phyloP scores from a whole-genome alignment of 768 basidiomycete species.

The Auriscalpium microsporum region DNA sequence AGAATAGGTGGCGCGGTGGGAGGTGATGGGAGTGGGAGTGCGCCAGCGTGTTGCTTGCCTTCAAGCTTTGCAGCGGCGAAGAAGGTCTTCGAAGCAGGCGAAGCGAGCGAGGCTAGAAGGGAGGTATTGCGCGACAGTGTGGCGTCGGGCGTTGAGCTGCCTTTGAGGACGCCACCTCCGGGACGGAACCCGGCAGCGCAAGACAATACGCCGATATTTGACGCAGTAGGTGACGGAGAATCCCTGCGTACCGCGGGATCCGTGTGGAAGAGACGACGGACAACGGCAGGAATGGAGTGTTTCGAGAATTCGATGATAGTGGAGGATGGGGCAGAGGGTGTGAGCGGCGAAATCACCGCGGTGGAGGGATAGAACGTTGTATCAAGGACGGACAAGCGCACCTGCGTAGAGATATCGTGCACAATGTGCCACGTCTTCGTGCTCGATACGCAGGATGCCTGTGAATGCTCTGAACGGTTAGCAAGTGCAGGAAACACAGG shows the following conservation, averaged over 20 bases:
- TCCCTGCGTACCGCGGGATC: neutral
- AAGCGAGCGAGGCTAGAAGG: conserved; percentile 8
- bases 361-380: conserved; percentile 7
- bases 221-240: neutral
- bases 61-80: conserved; percentile 1
- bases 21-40: neutral
- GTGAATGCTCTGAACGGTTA: conserved; percentile 7
- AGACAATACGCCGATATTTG: conserved; percentile 6
- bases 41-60: neutral
- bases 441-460: conserved; percentile 2
- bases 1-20: conserved; percentile 7
- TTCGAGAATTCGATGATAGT: conserved; percentile 10
- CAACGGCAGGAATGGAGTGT: conserved; percentile 6
- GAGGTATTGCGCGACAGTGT: conserved; percentile 10
- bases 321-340: neutral
- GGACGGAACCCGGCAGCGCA: conserved; percentile 5
- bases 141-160: conserved; percentile 5
- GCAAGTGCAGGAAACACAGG: conserved; percentile 11
- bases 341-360: neutral
- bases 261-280: conserved; percentile 8
- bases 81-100: conserved; percentile 3
- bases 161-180: conserved; percentile 6
- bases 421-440: conserved; percentile 13
- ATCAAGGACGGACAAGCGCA: conserved; percentile 2
- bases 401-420: conserved; percentile 11